Evolutionary conservation across 306 rosid species (phyloP), one percentile per base, ranked within the genome.

Genomic region (Comarum palustre): DNA sequence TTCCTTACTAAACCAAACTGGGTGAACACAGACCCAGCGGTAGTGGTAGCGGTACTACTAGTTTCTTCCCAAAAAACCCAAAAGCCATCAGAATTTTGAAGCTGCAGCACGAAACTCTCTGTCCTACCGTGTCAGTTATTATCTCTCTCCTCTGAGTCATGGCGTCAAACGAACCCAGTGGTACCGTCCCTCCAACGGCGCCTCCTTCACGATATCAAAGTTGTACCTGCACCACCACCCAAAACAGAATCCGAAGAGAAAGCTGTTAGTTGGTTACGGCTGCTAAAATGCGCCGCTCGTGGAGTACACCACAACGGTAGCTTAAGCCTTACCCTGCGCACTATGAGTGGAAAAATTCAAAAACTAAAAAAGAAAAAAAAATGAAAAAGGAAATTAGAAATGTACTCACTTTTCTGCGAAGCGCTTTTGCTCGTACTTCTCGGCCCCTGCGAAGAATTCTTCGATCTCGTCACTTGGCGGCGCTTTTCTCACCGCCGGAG

Each of bases 161-260:
- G 84, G 84, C 85, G 85, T 88, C 89, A 86, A 82, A 69, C 86
- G 92, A 82, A 94, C 73, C 98, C 98, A 94, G 73, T 85, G 82
- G 87, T 85, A 94, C 71, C 89, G 90, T 59, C 98, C 98, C 81
- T 89, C 90, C 86, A 94, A 78, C 29, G 98, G 98, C 88, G 73
- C 65, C 78, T 87, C 97, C 67, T 76, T 86, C 65, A 80, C 92
- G 81, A 91, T 82, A 80, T 94, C 98, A 75, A 82, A 94, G 87
- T 94, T 94, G 97, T 89, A 94, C 89, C 98, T 94, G 87, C 81
- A 72, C 62, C 69, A 43, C 51, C 27, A 4, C 48, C 51, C 27
- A 27, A 32, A 9, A 34, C 5, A 4, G 46, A 70, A 80, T 52
- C 69, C 46, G 29, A 80, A 55, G 14, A 9, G 74, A 68, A 81